A percentile compares a stretch with the other conserved stretches of the same genome.
Conservation (phyloP, 2,329 filamentous ascomycete genomes). For the Aspergillus phoenicis region DNA sequence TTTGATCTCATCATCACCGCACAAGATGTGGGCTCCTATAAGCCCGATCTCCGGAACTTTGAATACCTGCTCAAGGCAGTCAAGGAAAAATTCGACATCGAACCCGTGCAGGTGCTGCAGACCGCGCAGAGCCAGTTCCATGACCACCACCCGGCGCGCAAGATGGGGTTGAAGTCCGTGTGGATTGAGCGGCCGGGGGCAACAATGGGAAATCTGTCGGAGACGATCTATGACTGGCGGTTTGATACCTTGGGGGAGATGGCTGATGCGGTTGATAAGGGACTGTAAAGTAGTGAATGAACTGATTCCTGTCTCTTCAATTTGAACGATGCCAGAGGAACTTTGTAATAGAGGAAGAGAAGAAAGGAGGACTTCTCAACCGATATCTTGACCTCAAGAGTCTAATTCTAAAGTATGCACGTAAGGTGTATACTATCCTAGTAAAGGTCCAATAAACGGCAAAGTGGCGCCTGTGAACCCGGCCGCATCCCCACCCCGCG, state of each 20-base stretch:
- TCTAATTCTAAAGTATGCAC: no score
- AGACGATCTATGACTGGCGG: slow-evolving; percentile 56
- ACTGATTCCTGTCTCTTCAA: no score
- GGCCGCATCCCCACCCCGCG: no score
- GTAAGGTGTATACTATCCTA: no score
- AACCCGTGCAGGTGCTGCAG: slow-evolving; percentile 63
- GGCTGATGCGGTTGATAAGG: slow-evolving; percentile 51
- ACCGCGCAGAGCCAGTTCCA: slow-evolving; percentile 69
- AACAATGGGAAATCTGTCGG: slow-evolving; percentile 42
- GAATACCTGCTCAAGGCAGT: slow-evolving; percentile 62
- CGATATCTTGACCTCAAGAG: no score
- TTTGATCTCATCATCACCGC: slow-evolving; percentile 71
- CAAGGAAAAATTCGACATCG: slow-evolving; percentile 57
- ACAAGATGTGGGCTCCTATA: slow-evolving; percentile 71
- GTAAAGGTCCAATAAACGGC: no score
- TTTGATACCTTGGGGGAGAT: slow-evolving; percentile 63
- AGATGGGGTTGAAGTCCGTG: slow-evolving; percentile 61
- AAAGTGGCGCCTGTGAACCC: no score
- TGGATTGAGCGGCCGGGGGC: slow-evolving; percentile 62
- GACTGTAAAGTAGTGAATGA: no score
- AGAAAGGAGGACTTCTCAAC: no score
- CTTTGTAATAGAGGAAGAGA: no score
- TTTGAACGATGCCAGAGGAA: no score
- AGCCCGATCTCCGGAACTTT: slow-evolving; percentile 68
- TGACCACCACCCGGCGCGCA: slow-evolving; percentile 67